These are phyloP conservation scores for Bretschneidera sinensis DNA, from an alignment of 345 rosid genomes.

Conservation along the genomic window DNA sequence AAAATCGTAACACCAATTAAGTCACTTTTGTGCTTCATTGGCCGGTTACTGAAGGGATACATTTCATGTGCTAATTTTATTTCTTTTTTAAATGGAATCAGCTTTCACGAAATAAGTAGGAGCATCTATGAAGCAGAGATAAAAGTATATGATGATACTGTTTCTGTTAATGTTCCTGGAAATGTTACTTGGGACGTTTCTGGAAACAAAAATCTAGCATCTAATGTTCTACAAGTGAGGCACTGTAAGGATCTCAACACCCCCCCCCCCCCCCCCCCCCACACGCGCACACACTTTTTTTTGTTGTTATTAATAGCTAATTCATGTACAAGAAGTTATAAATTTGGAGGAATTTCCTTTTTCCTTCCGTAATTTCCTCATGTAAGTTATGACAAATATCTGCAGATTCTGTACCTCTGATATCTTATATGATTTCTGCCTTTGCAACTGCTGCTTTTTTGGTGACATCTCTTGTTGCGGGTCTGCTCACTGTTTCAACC, in stretches of 20 bases:
- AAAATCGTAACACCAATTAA: not conserved
- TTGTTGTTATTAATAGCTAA: not conserved
- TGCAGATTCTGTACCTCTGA: slow-evolving; percentile 66
- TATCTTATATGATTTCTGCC: slow-evolving; percentile 45
- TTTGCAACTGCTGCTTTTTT: slow-evolving; percentile 48
- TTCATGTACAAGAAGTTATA: not conserved
- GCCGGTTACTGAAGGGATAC: not conserved
- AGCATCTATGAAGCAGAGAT: slow-evolving; percentile 60
- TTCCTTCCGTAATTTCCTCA: slow-evolving; percentile 12
- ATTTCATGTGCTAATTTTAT: not conserved
- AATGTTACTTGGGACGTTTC: slow-evolving; percentile 82
- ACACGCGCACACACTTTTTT: too few relatives aligned
- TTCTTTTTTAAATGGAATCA: slow-evolving; percentile 25
- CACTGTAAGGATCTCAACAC: slow-evolving; percentile 78
- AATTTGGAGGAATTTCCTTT: not conserved
- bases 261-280: too few relatives aligned
- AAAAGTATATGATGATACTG: slow-evolving; percentile 38
- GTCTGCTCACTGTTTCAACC: slow-evolving; percentile 73
- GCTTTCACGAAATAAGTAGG: slow-evolving; percentile 66
- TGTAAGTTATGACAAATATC: slow-evolving; percentile 1
- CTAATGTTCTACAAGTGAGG: slow-evolving; percentile 67
- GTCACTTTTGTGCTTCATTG: not conserved
- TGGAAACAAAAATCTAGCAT: slow-evolving; percentile 73
- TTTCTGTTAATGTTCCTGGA: slow-evolving; percentile 63
- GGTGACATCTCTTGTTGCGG: slow-evolving; percentile 52